Percentiles rank a stretch among this genome's conserved stretches.
phyloP scores from a whole-genome alignment of 2,329 filamentous ascomycete genomes.

The Fusarium mexicanum region DNA sequence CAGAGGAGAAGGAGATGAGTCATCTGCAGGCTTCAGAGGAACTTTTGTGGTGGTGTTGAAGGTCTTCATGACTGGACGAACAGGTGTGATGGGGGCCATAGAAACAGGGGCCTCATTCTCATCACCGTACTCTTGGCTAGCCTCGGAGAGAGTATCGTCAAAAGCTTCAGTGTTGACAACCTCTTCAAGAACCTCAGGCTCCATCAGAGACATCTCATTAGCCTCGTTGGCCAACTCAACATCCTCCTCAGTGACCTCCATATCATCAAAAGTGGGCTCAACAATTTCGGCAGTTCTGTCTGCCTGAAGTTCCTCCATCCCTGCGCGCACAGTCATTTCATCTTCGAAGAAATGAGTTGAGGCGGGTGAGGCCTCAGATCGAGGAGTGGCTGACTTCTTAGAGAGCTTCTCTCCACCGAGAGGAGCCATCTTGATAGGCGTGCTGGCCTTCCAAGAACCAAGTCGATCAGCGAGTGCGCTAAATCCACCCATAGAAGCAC shows the following conservation, averaged over 20 bases:
- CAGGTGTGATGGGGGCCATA: constrained; percentile 65
- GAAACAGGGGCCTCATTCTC: constrained; percentile 68
- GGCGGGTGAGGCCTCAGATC: constrained; percentile 50
- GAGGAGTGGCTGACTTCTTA: constrained; percentile 49
- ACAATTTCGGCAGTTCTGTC: constrained; percentile 39
- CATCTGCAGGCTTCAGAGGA: constrained; percentile 74
- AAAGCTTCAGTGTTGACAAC: constrained; percentile 46
- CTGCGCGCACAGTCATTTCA: constrained; percentile 59
- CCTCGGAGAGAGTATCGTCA: constrained; percentile 65
- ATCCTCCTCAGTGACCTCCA: constrained; percentile 64
- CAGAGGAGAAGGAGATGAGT: constrained; percentile 60
- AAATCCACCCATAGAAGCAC: constrained; percentile 60
- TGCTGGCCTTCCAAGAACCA: constrained; percentile 69
- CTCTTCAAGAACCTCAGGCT: constrained; percentile 53
- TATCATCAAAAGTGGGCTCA: constrained; percentile 54
- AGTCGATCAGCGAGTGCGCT: constrained; percentile 72
- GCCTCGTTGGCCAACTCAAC: constrained; percentile 67
- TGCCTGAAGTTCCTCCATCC: constrained; percentile 21
- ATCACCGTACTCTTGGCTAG: constrained; percentile 73
- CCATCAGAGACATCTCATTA: constrained; percentile 67
- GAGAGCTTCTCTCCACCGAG: constrained; percentile 48
- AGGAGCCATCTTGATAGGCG: constrained; percentile 51
- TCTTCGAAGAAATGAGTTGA: constrained; percentile 69
- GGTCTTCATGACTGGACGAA: constrained; percentile 57
- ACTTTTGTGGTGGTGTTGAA: constrained; percentile 82